Evolutionary conservation across 2,329 filamentous ascomycete species (phyloP).

Genomic region (Dactylella cylindrospora): DNA sequence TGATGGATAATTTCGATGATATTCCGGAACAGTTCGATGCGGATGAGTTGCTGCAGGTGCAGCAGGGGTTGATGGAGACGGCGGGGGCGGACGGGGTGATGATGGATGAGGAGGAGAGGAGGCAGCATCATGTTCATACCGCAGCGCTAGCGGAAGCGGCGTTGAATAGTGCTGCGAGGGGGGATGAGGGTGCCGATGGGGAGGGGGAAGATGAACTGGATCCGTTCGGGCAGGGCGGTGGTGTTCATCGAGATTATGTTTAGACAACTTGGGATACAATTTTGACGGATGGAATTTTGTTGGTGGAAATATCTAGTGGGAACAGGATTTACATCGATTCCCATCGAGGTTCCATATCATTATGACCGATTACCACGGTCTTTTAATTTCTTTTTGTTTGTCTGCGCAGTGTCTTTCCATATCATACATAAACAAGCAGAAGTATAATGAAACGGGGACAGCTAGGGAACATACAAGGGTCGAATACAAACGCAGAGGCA

Average conservation of each 20-base stretch:
- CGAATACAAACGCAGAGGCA: too few species aligned
- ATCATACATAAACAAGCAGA: too few species aligned
- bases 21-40: conserved; percentile 33
- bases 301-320: not conserved
- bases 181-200: conserved; percentile 8
- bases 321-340: too few species aligned
- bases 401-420: too few species aligned
- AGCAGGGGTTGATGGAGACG: conserved; percentile 1
- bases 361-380: too few species aligned
- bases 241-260: not conserved
- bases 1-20: conserved; percentile 35
- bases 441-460: too few species aligned
- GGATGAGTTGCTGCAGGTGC: conserved; percentile 22
- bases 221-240: conserved; percentile 10
- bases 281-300: not conserved
- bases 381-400: too few species aligned
- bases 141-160: conserved; percentile 31
- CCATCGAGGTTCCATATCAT: too few species aligned
- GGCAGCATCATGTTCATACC: conserved; percentile 7
- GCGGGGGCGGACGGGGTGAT: conserved; percentile 12
- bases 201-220: conserved; percentile 17
- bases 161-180: not conserved
- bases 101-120: conserved; percentile 15
- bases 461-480: too few species aligned
- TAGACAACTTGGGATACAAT: not conserved